Conservation (phyloP, 495 filamentous ascomycete genomes). For the Penicillium paradoxum region DNA sequence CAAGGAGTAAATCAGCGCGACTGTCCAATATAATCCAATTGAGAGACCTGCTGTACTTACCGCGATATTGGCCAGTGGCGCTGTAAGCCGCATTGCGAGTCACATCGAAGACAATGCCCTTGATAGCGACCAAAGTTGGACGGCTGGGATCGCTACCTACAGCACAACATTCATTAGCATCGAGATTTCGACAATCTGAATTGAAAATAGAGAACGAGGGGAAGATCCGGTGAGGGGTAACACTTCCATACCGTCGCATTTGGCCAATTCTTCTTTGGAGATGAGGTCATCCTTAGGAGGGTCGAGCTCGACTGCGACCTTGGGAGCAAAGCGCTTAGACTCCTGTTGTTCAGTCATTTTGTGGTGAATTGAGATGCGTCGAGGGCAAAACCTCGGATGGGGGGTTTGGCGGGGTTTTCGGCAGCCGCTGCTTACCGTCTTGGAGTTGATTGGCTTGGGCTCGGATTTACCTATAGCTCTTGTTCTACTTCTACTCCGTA, state of each 20-base stretch:
- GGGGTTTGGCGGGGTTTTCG: conserved; percentile 4
- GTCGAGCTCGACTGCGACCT: conserved; percentile 70
- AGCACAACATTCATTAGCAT: neutral
- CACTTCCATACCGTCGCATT: conserved; percentile 66
- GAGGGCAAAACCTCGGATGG: neutral
- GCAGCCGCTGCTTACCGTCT: conserved; percentile 1
- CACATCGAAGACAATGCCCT: conserved; percentile 93
- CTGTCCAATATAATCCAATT: neutral
- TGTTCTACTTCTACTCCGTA: too few species aligned
- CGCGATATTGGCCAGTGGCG: conserved; percentile 77
- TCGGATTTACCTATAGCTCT: too few species aligned
- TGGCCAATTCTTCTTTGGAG: conserved; percentile 63
- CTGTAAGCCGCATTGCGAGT: conserved; percentile 78
- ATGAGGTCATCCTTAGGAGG: conserved; percentile 89
- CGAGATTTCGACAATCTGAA: neutral
- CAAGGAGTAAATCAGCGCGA: conserved; percentile 5
- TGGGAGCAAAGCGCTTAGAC: conserved; percentile 74
- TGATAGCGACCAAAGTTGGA: conserved; percentile 91
- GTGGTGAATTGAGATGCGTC: conserved; percentile 8
- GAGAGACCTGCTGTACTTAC: conserved; percentile 44
- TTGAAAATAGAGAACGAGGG: neutral
- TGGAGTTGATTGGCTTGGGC: neutral
- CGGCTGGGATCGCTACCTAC: conserved; percentile 56
- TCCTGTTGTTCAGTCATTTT: conserved; percentile 32
- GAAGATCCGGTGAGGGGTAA: neutral